phyloP scores from a whole-genome alignment of 2,329 filamentous ascomycete species.

The Aspergillus phoenicis region DNA sequence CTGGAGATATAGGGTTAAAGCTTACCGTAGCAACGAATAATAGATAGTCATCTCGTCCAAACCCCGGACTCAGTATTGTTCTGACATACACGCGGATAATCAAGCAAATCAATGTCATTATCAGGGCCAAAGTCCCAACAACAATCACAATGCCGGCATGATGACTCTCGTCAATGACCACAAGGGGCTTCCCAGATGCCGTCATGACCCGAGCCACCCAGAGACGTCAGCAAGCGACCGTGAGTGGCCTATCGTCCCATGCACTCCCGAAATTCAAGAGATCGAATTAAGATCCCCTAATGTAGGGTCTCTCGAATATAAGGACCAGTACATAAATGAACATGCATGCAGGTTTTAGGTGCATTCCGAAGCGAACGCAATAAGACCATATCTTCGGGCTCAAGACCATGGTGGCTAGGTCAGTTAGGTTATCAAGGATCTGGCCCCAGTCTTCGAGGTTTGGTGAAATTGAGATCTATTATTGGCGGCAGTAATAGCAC shows the following conservation, averaged over 20 bases:
- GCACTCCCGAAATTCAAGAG: not conserved
- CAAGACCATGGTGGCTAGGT: not conserved
- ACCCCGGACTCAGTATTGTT: conserved; percentile 3
- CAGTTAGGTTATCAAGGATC: not conserved
- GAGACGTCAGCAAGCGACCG: not conserved
- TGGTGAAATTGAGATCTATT: not conserved
- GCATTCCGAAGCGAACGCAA: not conserved
- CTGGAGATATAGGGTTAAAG: not conserved
- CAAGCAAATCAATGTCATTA: conserved; percentile 4
- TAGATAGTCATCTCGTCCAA: conserved; percentile 2
- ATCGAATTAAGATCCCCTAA: not conserved
- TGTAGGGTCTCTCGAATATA: not conserved
- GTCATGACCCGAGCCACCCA: not conserved
- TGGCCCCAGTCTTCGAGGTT: not conserved
- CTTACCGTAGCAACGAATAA: conserved; percentile 3
- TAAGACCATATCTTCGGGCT: not conserved
- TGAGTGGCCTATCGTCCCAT: not conserved
- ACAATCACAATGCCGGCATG: conserved; percentile 2
- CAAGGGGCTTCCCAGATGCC: not conserved
- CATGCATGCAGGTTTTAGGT: not conserved
- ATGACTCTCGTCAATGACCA: conserved; percentile 4
- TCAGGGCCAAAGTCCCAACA: not conserved
- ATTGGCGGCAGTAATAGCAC: not conserved
- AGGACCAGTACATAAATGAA: not conserved
- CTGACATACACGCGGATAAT: conserved; percentile 6